Base-by-base conservation (phyloP, 2,329 filamentous ascomycete genomes). In the Sporothrix brasiliensis region DNA sequence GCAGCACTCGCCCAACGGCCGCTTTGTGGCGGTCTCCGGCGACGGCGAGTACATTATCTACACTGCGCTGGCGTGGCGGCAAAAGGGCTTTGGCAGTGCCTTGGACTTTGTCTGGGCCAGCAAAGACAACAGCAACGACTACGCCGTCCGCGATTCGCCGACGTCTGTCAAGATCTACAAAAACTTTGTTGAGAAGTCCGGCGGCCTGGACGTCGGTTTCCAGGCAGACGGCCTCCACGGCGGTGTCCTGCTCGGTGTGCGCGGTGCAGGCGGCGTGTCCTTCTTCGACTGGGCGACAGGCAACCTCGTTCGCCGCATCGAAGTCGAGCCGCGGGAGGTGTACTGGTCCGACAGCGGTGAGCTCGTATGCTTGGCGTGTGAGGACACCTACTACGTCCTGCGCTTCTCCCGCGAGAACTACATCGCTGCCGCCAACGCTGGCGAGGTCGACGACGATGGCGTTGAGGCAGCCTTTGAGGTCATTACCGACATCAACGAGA, bases 1-100 rank as follows among this genome's bases (percentile, higher is more conserved):
- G 67, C 87, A 93, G 49, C 95, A 99, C 82, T 97, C 94, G n/a
- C 92, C 95, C 49, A 99, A 99, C 74, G 90, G 91, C 71, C 86
- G 91, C 68, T 94, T 94, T 74, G 91, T 94, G 21, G 91, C 91
- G 2, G 90, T 94, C 2, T 98, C 94, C 75, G 95, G 95, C 74
- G 95, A 99, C 79, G 95, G 95, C 73, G 95, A 99, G 81, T 99
- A 97, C 82, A 98, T 98, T 79, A 97, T 98, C 77, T 98, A 98
- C 83, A 98, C 95, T 39, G 94, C 95, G 70, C 86, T 98, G 71
- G 94, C 94, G 3, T 97, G 96, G 87, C 90, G 95, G 79, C 98
- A 99, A 82, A 97, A 98, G 83, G 93, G 93, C 3, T 99, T 99
- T 77, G 95, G 95, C 27, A 94, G 92, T 53, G 95, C 94, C 7